Evolutionary conservation across 2,329 filamentous ascomycete species (phyloP), one percentile per base, ranked within the genome.

Genomic region (Scleromitrula shiraiana): DNA sequence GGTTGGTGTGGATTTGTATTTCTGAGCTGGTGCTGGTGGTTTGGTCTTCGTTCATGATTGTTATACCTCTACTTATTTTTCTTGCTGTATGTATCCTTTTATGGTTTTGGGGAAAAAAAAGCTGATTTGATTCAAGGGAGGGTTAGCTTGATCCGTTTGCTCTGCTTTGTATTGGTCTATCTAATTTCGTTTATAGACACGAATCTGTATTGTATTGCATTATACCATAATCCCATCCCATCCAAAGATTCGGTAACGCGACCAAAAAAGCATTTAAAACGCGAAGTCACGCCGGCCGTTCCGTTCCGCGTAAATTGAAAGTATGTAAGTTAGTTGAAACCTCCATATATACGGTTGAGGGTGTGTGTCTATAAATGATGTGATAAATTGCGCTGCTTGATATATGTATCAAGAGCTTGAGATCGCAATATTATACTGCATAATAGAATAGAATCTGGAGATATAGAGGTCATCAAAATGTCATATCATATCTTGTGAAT

Each of bases 231-330:
- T n/a, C n/a, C n/a, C n/a, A n/a, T n/a, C n/a, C n/a, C n/a, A n/a
- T n/a, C n/a, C n/a, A n/a, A n/a, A 20, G 12, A 15, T 23, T 14
- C 23, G 26, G n/a, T 39, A 33, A 46, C 43, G 43, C 43, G 43
- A 35, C 39, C 27, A 39, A 4, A n/a, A 22, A 5, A 17, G 30
- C 23, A 23, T 20, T 32, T 7, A 20, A 41, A 27, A 41, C 36
- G 37, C 44, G 44, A 46, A 22, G 44, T 46, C 44, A 46, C 44
- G 44, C 9, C 10, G 19, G 44, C 41, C 44, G 41, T 37, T 36
- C 9, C 10, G 19, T 46, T 46, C 41, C 36, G 44, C 44, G 44
- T 27, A 46, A 41, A 46, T 26, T 35, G 36, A 41, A 35, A 12
- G n/a, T 36, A 9, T 17, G 17, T 15, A 29, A 12, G 26, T 7